Base-by-base conservation (phyloP, 1,284 basidiomycete species). In the Wolfiporia cocos region DNA sequence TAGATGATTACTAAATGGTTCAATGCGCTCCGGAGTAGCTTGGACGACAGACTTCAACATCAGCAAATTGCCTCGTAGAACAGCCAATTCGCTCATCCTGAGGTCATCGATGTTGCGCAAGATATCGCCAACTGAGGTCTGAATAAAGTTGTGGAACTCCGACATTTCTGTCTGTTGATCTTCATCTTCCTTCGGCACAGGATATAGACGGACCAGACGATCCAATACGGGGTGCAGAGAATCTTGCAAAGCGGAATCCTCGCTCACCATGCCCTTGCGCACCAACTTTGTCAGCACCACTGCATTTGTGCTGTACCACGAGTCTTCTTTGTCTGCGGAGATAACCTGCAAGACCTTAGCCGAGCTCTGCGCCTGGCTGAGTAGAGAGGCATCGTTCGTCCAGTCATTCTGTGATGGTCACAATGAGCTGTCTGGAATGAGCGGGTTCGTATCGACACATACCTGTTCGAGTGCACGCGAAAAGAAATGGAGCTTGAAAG, bases 311-410 rank as follows among this genome's bases (percentile, higher is more conserved):
- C 64, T 68, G 55, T 88, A 88, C 95, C 95, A 99, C 1, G 76
- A 64, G 49, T 94, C 86, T 30, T 83, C 74, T 59, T 95, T 91
- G 56, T 90, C 88, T 3, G 83, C 74, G 2, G 89, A 74, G 35
- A 98, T 85, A 15, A 93, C 82, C 46, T 92, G 86, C 22, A 99
- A 76, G 24, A 96, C 91, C 62, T 92, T 92, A 17, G 92, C 88
- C 2, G 92, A 81, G 47, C 90, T 88, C 45, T 89, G 73, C 11
- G 94, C 86, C 51, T 81, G 78, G 5, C 74, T 70, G 26, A 92
- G 66, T 28, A 34, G 10, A 26, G 76, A 71, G 10, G 70, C 66
- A 33, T 92, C 91, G 35, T 54, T 70, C 28, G 72, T 80, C 49
- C 93, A 71, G 31, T 96, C 92, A 54, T 71, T 76, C 87, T 87